Conservation (phyloP, 371 early-diverging fungal genomes). For the Amoeboaphelidium protococcarum region DNA sequence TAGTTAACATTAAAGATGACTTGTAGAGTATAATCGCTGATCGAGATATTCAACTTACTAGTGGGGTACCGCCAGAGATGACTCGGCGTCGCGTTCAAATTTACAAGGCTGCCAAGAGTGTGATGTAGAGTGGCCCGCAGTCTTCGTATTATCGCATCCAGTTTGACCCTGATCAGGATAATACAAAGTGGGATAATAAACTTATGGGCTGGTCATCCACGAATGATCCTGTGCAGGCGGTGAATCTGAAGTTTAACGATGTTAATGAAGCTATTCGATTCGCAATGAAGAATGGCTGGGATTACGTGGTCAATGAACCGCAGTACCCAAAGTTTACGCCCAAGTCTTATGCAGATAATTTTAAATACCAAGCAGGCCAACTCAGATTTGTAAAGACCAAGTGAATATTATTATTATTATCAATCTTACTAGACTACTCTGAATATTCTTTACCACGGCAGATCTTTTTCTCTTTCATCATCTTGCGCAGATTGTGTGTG, state of each 20-base stretch:
- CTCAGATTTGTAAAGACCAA: conserved; percentile 56
- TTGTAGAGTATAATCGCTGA: too few relatives aligned
- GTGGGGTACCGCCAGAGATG: too few relatives aligned
- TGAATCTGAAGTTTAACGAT: conserved; percentile 48
- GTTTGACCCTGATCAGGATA: conserved; percentile 57
- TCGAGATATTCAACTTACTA: too few relatives aligned
- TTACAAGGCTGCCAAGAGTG: conserved; percentile 48
- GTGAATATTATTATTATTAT: too few relatives aligned
- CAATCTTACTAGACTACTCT: too few relatives aligned
- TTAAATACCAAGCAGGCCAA: conserved; percentile 43
- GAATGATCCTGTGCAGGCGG: conserved; percentile 54
- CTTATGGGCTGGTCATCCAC: conserved; percentile 26
- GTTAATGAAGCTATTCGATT: conserved; percentile 74
- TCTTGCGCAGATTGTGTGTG: too few relatives aligned
- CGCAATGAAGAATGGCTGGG: conserved; percentile 76
- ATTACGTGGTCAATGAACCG: conserved; percentile 64
- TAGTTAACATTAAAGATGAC: too few relatives aligned
- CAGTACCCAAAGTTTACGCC: conserved; percentile 34
- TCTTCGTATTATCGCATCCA: conserved; percentile 62
- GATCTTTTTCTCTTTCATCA: too few relatives aligned
- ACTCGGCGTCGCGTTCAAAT: conserved; percentile 49
- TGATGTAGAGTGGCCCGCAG: conserved; percentile 57
- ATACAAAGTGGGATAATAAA: conserved; percentile 86
- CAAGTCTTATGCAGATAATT: conserved; percentile 73
- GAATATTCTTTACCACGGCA: too few relatives aligned